Evolutionary conservation across 257 asterid species (phyloP).

Genomic region (Leptodermis oblonga): DNA sequence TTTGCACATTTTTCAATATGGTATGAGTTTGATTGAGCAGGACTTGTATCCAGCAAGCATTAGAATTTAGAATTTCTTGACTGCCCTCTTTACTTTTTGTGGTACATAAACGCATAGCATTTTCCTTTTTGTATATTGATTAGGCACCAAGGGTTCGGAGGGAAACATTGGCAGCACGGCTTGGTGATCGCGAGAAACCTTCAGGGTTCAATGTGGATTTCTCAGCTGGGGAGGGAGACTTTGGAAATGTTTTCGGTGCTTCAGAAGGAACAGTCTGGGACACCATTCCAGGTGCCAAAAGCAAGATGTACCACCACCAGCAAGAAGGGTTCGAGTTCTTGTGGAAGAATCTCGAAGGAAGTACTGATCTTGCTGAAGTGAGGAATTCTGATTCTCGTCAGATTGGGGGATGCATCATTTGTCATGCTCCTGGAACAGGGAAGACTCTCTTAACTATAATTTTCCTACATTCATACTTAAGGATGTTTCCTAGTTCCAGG

Average conservation of each 20-base stretch:
- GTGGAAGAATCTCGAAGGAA: slow-evolving; percentile 61
- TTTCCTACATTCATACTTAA: slow-evolving; percentile 46
- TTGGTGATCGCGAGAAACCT: slow-evolving; percentile 9
- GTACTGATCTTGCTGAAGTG: slow-evolving; percentile 33
- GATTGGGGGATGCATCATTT: slow-evolving; percentile 69
- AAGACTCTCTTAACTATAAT: slow-evolving; percentile 52
- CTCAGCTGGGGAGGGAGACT: slow-evolving; percentile 9
- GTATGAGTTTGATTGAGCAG: too few relatives aligned
- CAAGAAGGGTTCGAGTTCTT: slow-evolving; percentile 61
- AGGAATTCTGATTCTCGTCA: slow-evolving; percentile 20
- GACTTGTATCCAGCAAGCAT: neutral
- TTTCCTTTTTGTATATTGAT: too few relatives aligned
- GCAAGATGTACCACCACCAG: slow-evolving; percentile 51
- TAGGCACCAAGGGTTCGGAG: slow-evolving; percentile 19
- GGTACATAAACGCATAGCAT: too few relatives aligned
- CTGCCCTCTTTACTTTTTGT: neutral
- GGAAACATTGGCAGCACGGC: too few relatives aligned
- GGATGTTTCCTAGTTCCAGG: slow-evolving; percentile 37
- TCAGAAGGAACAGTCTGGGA: slow-evolving; percentile 48
- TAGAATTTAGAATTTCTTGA: too few relatives aligned
- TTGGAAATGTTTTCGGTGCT: neutral
- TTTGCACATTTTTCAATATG: neutral
- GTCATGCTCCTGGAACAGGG: slow-evolving; percentile 79
- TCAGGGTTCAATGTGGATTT: slow-evolving; percentile 16
- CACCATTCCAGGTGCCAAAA: slow-evolving; percentile 30